These are phyloP conservation scores for Colletotrichum sp. DNA, from an alignment of 2,329 filamentous ascomycete species.

Conservation along the genomic window DNA sequence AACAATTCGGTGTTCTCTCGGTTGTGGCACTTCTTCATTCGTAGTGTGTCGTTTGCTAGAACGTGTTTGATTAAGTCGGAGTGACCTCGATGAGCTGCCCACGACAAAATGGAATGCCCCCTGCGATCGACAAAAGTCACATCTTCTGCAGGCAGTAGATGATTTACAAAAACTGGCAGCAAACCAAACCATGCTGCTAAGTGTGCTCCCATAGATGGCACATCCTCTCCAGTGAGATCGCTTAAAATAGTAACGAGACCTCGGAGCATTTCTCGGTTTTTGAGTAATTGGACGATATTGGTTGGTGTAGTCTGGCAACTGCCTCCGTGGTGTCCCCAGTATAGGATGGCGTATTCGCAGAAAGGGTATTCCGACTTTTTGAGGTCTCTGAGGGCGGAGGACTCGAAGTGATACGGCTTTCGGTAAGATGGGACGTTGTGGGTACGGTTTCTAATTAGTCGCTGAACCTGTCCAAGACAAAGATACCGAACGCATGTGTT, in stretches of 20 bases:
- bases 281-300: fast-evolving
- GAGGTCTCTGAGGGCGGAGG: background rate
- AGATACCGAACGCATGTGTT: conserved; percentile 31
- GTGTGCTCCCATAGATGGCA: background rate
- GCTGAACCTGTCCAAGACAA: background rate
- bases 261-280: background rate
- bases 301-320: fast-evolving
- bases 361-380: background rate
- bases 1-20: too few relatives aligned
- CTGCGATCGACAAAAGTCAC: too few relatives aligned
- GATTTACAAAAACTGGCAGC: too few relatives aligned
- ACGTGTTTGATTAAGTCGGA: too few relatives aligned
- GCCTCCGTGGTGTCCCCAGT: background rate
- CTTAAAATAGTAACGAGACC: fast-evolving
- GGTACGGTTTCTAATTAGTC: fast-evolving
- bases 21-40: too few relatives aligned
- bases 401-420: background rate
- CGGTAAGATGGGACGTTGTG: background rate
- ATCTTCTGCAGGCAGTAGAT: too few relatives aligned
- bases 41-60: too few relatives aligned
- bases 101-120: too few relatives aligned
- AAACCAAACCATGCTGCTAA: background rate
- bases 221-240: fast-evolving
- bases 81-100: too few relatives aligned
- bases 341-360: background rate